Percentiles rank a stretch among this genome's conserved stretches.
Evolutionary conservation across 352 stramenopile species (phyloP).

Genomic region (Pythium chondricola): DNA sequence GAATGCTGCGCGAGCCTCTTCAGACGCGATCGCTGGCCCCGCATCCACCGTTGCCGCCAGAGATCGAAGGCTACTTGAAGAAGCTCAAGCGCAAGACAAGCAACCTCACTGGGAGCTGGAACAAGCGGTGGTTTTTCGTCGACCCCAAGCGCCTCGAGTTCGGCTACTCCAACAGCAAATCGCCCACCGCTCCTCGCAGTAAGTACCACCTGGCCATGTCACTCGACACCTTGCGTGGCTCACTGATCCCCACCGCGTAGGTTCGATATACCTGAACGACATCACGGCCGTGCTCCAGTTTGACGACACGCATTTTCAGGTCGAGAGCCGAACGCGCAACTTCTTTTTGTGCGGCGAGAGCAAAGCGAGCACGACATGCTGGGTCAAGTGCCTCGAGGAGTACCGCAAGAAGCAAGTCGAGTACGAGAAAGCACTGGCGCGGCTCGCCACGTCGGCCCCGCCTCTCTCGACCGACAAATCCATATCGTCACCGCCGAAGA

Average conservation of each 20-base stretch:
- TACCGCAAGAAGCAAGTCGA: constrained; percentile 65
- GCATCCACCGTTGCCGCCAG: constrained; percentile 44
- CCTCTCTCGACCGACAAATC: not conserved
- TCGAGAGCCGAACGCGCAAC: constrained; percentile 76
- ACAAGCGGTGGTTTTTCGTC: constrained; percentile 86
- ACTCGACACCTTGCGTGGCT: not conserved
- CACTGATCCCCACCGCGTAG: constrained; percentile 17
- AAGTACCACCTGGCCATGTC: constrained; percentile 9
- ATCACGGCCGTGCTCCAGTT: constrained; percentile 85
- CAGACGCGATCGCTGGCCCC: constrained; percentile 21
- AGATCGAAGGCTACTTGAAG: constrained; percentile 84
- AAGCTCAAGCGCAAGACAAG: constrained; percentile 85
- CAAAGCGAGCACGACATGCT: constrained; percentile 74
- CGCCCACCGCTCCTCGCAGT: constrained; percentile 39
- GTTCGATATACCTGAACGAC: constrained; percentile 79
- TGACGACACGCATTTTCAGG: constrained; percentile 81
- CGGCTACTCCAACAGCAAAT: constrained; percentile 54
- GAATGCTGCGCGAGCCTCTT: no score
- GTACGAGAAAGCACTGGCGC: constrained; percentile 62
- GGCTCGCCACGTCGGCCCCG: constrained; percentile 11
- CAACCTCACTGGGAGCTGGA: constrained; percentile 72
- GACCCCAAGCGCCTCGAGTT: constrained; percentile 70
- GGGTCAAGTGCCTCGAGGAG: constrained; percentile 76
- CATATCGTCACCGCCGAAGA: not conserved
- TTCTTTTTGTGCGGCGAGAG: constrained; percentile 84